These are phyloP conservation scores for Termitomyces sp. DNA, from an alignment of 768 basidiomycete species.

Conservation along the genomic window DNA sequence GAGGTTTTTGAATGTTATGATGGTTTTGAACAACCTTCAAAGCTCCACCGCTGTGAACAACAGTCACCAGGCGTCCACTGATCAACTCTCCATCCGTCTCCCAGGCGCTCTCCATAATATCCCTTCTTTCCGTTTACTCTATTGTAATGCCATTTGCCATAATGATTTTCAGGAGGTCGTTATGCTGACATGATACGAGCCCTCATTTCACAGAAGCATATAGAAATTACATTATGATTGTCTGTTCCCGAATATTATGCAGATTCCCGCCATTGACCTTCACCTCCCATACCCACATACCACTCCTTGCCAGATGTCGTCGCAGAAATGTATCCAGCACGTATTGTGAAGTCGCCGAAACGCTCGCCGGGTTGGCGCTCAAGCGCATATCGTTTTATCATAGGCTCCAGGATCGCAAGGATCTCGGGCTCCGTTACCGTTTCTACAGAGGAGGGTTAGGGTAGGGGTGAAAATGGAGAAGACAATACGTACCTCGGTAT, in stretches of 20 bases:
- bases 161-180: background rate
- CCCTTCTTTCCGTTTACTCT: background rate
- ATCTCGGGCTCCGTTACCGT: constrained; percentile 90
- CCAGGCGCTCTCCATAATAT: background rate
- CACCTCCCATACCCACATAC: constrained; percentile 84
- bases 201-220: too few relatives aligned
- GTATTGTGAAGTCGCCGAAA: constrained; percentile 94
- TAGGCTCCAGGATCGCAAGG: constrained; percentile 79
- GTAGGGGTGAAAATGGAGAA: background rate
- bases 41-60: background rate
- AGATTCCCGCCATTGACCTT: constrained; percentile 50
- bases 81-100: background rate
- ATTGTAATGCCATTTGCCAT: background rate
- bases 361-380: constrained; percentile 85
- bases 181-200: too few relatives aligned
- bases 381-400: constrained; percentile 92
- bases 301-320: constrained; percentile 82
- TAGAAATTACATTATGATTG: background rate
- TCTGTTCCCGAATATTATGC: constrained; percentile 5
- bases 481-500: constrained; percentile 61
- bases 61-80: background rate
- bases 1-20: background rate
- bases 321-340: constrained; percentile 85
- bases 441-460: constrained; percentile 38
- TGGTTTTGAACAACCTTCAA: background rate